phyloP scores from a whole-genome alignment of 2,329 filamentous ascomycete genomes.

The Apiospora phragmitis region DNA sequence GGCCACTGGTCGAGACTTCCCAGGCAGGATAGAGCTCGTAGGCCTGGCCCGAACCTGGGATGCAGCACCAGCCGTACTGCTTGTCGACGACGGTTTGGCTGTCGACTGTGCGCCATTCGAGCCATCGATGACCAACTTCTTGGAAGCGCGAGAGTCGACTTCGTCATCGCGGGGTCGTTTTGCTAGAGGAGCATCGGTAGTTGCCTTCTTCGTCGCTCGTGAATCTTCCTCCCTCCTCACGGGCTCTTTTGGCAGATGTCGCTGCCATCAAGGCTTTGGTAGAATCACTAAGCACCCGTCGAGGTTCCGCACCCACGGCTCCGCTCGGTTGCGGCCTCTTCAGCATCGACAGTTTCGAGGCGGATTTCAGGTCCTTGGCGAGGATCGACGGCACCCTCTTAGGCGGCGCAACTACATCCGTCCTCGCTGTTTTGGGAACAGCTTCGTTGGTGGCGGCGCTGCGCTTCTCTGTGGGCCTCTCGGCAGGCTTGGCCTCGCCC shows the following conservation, averaged over 20 bases:
- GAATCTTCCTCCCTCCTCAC: neutral
- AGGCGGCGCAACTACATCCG: neutral
- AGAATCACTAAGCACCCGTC: conserved; percentile 4
- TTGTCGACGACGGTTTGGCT: conserved; percentile 28
- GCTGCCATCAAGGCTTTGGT: neutral
- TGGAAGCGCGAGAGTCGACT: conserved; percentile 13
- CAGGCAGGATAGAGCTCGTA: conserved; percentile 42
- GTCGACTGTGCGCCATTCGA: conserved; percentile 28
- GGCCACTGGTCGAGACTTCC: conserved; percentile 44
- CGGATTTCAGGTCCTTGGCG: conserved; percentile 14
- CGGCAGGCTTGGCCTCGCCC: conserved; percentile 18
- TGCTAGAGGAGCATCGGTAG: neutral
- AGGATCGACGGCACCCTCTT: conserved; percentile 12
- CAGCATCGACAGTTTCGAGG: conserved; percentile 13
- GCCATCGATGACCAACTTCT: conserved; percentile 23
- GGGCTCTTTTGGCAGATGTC: neutral
- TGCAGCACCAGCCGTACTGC: conserved; percentile 17
- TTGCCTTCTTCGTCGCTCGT: neutral
- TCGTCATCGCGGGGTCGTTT: conserved; percentile 19
- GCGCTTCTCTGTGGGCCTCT: conserved; percentile 13
- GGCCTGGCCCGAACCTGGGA: conserved; percentile 25
- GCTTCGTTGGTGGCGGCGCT: neutral
- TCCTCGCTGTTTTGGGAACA: neutral
- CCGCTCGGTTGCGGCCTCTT: conserved; percentile 10
- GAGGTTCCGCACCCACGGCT: neutral